Conservation (phyloP, 2,329 filamentous ascomycete genomes). For the Calonectria montana region DNA sequence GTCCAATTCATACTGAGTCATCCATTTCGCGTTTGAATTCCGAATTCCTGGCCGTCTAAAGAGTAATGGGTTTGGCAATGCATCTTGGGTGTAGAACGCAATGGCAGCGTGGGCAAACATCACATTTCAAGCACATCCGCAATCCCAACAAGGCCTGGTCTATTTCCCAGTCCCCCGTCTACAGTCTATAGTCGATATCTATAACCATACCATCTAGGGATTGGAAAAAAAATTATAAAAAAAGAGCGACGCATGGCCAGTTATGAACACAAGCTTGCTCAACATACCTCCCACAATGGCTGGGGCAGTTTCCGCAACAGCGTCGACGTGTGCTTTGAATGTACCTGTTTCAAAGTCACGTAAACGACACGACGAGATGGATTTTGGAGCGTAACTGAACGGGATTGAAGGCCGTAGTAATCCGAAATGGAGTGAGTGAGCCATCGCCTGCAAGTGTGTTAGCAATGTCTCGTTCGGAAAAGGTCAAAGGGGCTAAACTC, state of each 20-base stretch:
- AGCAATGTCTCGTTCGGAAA: not conserved
- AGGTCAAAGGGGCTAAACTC: constrained; percentile 48
- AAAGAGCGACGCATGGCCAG: not conserved
- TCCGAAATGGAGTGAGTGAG: constrained; percentile 91
- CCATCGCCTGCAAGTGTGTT: constrained; percentile 74
- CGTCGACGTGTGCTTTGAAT: constrained; percentile 37
- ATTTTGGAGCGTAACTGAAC: constrained; percentile 78
- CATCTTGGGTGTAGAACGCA: not conserved
- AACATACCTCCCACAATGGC: constrained; percentile 73
- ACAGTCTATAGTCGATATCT: constrained; percentile 34
- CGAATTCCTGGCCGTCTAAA: too few species aligned
- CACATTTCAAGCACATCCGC: constrained; percentile 28
- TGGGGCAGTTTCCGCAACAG: constrained; percentile 60
- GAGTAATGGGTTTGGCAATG: not conserved
- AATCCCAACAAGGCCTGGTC: constrained; percentile 30
- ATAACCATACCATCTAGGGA: constrained; percentile 19
- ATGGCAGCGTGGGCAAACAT: constrained; percentile 5
- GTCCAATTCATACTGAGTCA: too few species aligned
- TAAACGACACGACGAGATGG: constrained; percentile 84
- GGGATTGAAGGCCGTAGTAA: constrained; percentile 91
- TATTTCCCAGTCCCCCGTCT: constrained; percentile 33
- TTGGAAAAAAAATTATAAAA: not conserved
- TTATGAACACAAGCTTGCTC: constrained; percentile 27
- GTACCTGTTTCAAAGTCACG: constrained; percentile 73
- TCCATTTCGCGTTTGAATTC: too few species aligned